Evolutionary conservation across 768 basidiomycete species (phyloP).

Genomic region (Rubroboletus pulcherrimus): DNA sequence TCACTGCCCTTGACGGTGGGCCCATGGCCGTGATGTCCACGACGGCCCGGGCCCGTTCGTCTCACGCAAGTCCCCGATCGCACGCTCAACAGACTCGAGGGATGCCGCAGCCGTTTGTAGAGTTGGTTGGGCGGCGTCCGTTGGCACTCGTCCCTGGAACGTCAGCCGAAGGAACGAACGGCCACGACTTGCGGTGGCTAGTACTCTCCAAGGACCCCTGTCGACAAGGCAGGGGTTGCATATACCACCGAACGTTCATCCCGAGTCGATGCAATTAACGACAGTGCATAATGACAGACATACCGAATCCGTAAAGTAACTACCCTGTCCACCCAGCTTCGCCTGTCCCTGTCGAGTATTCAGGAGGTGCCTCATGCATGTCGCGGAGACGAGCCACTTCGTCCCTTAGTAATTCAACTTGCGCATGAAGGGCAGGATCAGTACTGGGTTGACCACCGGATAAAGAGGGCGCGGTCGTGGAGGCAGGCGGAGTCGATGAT

Average conservation of each 20-base stretch:
- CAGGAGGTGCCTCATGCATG: background rate
- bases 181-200: slow-evolving; percentile 8
- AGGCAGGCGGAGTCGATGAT: background rate
- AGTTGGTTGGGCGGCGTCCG: slow-evolving; percentile 38
- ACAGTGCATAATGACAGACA: background rate
- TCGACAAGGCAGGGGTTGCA: too few species aligned
- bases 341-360: background rate
- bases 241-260: background rate
- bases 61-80: slow-evolving; percentile 47
- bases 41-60: slow-evolving; percentile 33
- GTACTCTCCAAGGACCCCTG: too few species aligned
- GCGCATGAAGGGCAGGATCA: background rate
- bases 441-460: background rate
- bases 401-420: slow-evolving; percentile 4
- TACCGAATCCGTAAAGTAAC: background rate
- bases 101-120: slow-evolving; percentile 71
- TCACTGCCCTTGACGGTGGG: slow-evolving; percentile 32
- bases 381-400: slow-evolving; percentile 12
- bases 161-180: slow-evolving; percentile 20
- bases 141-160: slow-evolving; percentile 24
- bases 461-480: background rate
- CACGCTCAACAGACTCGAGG: slow-evolving; percentile 65
- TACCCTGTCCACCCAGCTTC: background rate
- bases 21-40: slow-evolving; percentile 29
- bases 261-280: background rate